Base-by-base conservation (phyloP, 208 protist species). In the Vickermania ingenoplastis region DNA sequence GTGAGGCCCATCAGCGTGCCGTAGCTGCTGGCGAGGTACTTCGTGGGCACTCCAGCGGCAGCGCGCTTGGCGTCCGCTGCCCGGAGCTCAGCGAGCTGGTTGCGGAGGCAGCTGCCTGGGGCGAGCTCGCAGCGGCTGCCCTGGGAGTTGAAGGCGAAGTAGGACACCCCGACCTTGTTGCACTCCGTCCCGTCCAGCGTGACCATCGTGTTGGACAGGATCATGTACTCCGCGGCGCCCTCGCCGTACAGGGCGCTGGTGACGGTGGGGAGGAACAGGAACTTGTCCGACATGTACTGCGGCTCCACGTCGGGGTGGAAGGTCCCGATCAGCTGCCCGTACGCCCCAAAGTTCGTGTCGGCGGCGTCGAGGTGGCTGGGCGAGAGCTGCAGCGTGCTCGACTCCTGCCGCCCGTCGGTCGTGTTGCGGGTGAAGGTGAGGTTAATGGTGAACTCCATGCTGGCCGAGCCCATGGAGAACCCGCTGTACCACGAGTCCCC, bases 141-240 rank as follows among this genome's bases (percentile, higher is more conserved):
- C 55, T 96, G 88, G 31, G 69, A 76, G 0, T 67, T 57, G 54
- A 95, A 95, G 22, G 78, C 91, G 62, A 89, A 82, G 71, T 92
- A 94, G 7, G 80, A 89, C 14, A 94, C 86, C 23, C 91, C 91
- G 0, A 96, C 71, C 58, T 92, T 92, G 70, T 96, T 79, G 71
- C 91, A 96, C 31, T 82, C 75, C 4, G 67, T 65, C 5, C 91
- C 91, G 31, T 89, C 61, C 27, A 86, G n/a, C 1, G 75, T 88
- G 53, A 94, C 86, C 26, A 77, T 61, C 13, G 60, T 73, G 1
- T 41, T 77, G 53, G 81, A 60, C 24, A 96, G 50, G 48, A 96
- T 29, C 55, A 95, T 81, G 79, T 81, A 95, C 69, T 95, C 89
- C 36, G 58, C 55, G 45, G 68, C 24, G n/a, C n/a, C n/a, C n/a